Conservation (phyloP, 2,329 filamentous ascomycete genomes). For the Nemania sp. region DNA sequence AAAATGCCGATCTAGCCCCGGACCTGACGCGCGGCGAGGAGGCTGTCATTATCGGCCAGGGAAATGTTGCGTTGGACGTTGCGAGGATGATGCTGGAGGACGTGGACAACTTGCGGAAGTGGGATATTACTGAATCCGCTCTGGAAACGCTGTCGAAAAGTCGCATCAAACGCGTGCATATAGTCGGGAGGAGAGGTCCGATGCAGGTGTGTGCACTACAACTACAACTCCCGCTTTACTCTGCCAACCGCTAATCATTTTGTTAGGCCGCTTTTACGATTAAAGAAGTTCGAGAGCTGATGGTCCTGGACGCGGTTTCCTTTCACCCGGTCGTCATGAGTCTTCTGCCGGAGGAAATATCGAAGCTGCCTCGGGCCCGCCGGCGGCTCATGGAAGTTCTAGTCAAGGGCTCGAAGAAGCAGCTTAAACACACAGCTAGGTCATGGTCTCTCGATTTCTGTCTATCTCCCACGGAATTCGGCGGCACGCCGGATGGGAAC, state of each 20-base stretch:
- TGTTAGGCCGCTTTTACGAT: conserved; percentile 85
- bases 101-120: conserved; percentile 72
- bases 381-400: conserved; percentile 81
- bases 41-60: conserved; percentile 88
- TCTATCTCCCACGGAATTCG: conserved; percentile 74
- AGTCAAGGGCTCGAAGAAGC: conserved; percentile 67
- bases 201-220: conserved; percentile 65
- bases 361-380: conserved; percentile 72
- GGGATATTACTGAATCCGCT: conserved; percentile 87
- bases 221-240: background rate
- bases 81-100: conserved; percentile 82
- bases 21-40: conserved; percentile 76
- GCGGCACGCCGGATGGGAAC: conserved; percentile 49
- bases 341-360: conserved; percentile 69
- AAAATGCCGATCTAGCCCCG: conserved; percentile 72
- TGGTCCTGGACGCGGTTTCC: conserved; percentile 71
- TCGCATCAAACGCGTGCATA: conserved; percentile 74
- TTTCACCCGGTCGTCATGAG: conserved; percentile 70
- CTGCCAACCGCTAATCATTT: conserved; percentile 1
- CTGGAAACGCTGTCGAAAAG: conserved; percentile 73
- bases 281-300: conserved; percentile 87
- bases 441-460: conserved; percentile 87
- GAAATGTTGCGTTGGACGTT: conserved; percentile 94
- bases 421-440: conserved; percentile 55
- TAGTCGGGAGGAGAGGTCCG: conserved; percentile 88